phyloP scores from a whole-genome alignment of 2,329 filamentous ascomycete genomes.

The Colletotrichum orchidophilum region DNA sequence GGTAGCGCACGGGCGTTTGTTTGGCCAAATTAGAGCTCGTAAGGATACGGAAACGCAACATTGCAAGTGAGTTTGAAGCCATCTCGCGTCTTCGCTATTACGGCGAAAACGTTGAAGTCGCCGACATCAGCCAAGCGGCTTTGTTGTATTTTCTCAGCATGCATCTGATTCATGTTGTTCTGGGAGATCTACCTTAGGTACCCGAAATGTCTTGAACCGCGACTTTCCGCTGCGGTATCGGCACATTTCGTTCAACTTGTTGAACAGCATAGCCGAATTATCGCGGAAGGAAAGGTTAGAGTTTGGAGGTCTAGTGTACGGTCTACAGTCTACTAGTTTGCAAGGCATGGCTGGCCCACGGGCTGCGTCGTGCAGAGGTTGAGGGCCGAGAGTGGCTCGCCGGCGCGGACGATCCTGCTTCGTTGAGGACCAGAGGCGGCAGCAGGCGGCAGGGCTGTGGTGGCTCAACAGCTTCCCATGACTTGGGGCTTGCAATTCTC shows the following conservation, averaged over 20 bases:
- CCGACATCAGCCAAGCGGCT: constrained; percentile 10
- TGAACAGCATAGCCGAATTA: neutral
- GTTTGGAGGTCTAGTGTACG: too few species aligned
- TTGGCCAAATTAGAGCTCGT: neutral
- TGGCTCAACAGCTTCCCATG: constrained; percentile 27
- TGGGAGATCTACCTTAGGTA: neutral
- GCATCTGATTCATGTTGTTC: neutral
- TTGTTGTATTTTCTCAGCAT: neutral
- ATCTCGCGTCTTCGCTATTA: constrained; percentile 21
- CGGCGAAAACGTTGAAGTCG: constrained; percentile 14
- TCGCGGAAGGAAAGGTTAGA: neutral
- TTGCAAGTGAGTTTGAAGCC: neutral
- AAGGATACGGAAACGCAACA: neutral
- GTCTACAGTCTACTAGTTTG: neutral
- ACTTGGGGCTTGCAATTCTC: too few species aligned
- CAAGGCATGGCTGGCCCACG: neutral
- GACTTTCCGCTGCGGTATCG: constrained; percentile 18
- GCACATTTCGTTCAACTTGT: neutral
- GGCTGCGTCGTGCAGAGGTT: neutral
- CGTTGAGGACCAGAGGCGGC: constrained; percentile 9
- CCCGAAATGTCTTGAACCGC: constrained; percentile 19
- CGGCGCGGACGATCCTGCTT: constrained; percentile 18
- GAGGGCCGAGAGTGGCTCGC: constrained; percentile 20
- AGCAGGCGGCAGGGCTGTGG: constrained; percentile 16
- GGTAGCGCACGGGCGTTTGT: neutral